Base-by-base conservation (phyloP, 2,329 filamentous ascomycete species). In the Fusarium beomiforme region DNA sequence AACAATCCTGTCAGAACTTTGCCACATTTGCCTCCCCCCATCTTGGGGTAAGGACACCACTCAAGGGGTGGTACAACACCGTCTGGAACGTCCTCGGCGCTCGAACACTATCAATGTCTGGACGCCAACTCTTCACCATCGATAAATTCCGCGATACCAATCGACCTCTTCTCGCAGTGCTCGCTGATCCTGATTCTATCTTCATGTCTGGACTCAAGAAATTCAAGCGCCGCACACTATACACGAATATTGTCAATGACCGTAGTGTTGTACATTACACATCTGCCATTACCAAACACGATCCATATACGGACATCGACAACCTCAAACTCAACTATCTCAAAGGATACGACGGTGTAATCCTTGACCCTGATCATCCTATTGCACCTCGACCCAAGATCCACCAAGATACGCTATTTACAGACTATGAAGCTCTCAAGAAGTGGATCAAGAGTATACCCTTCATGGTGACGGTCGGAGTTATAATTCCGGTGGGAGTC, bases 11-110 rank as follows among this genome's bases (percentile, higher is more conserved):
- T 50, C 69, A 92, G 88, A 98, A 97, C 84, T 98, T 98, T 81
- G 93, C 92, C 5, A 97, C 95, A 2, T 98, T 98, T 81, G 95
- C 93, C 8, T 91, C 92, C 34, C 95, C 93, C 26, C 93, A 95
- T 81, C 85, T 95, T 11, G 93, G 93, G n/a, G 92, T 92, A 3
- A 86, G 92, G 53, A 89, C 90, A 2, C 92, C 93, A 3, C 81
- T 90, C 44, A 88, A 87, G 49, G 92, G 92, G 19, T 87, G 87
- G 82, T 85, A 87, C 61, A 90, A 89, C 77, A 88, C 86, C 78
- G 83, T 92, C 62, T 98, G 85, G 90, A 98, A 98, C 78, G 88
- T 92, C n/a, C 80, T 98, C 6, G 95, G 94, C 46, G 91, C 94
- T 2, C 87, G 92, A 60, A 94, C 92, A 0, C 82, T 98, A 8